Base-by-base conservation (phyloP, 148 eudicot genomes). In the Cornus florida region DNA sequence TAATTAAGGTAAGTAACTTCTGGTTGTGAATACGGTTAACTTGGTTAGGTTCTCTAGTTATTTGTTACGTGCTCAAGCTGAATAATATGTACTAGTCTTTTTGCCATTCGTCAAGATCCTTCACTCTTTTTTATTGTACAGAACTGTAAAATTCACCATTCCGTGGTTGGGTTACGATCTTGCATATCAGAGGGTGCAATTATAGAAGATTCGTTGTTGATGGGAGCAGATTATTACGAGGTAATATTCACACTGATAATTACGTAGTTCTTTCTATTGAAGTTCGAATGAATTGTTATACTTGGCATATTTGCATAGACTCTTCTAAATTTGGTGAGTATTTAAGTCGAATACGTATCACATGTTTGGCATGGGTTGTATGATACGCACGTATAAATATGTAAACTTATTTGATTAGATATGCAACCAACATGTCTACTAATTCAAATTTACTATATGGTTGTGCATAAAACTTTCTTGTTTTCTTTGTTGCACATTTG, bases 151-250 rank as follows among this genome's bases (percentile, higher is more conserved):
- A 95, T 95, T 89, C 93, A 89, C 75, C 97, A 95, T 83, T 95
- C 97, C 66, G 98, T 95, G 71, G 91, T 95, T 71, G 98, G 98
- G 59, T 94, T 95, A 23, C 87, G 98, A 66, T 95, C 98, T 50
- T 93, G 97, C 84, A 95, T 95, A 70, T 92, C 97, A 5, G 98
- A 91, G 77, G 98, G 98, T 67, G 94, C 98, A 81, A 82, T 95
- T 66, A 93, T 95, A 59, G 98, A 95, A 86, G 98, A 93, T 78
- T 81, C 98, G 7, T 75, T 95, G 79, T 82, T 95, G 86, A 95
- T 95, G 98, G 98, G 98, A 80, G 98, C 98, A 57, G 98, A 95
- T 89, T 95, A 95, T 82, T 95, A 95, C 59, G 98, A 95, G 98
- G 98, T 93, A 83, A 72, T 66, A 80, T 48, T 70, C 24, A 17